phyloP scores from a whole-genome alignment of 2,329 filamentous ascomycete species.

The Aspergillus hortae region DNA sequence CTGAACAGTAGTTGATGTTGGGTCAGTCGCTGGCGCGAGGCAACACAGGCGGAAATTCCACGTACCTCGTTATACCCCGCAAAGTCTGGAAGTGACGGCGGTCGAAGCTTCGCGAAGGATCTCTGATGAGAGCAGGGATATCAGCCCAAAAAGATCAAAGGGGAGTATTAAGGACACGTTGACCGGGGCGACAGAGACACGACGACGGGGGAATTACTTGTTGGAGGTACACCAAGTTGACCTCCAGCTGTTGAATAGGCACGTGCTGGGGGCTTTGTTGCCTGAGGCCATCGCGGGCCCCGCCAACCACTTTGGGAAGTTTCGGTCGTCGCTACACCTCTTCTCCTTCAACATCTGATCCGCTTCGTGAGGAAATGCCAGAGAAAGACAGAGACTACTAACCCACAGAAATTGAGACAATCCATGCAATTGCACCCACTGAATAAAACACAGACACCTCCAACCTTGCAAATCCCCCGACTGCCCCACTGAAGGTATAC shows the following conservation, averaged over 20 bases:
- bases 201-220: background rate
- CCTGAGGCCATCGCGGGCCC: slow-evolving; percentile 16
- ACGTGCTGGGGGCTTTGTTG: slow-evolving; percentile 17
- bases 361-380: background rate
- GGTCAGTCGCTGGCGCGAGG: background rate
- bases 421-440: background rate
- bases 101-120: slow-evolving; percentile 33
- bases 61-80: slow-evolving; percentile 11
- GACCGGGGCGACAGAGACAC: background rate
- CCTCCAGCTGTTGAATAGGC: slow-evolving; percentile 3
- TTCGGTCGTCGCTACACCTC: background rate
- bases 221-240: background rate
- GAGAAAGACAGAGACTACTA: too few species aligned
- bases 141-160: background rate
- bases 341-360: background rate
- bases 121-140: background rate
- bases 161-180: background rate
- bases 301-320: background rate
- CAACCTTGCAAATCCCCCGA: background rate
- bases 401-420: too few species aligned
- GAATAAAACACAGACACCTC: background rate
- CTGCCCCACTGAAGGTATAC: slow-evolving; percentile 19
- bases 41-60: slow-evolving; percentile 2
- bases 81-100: slow-evolving; percentile 5
- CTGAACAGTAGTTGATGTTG: too few species aligned